These are phyloP conservation scores for Bromus sterilis DNA, from an alignment of 176 grass and related monocot species.

Conservation along the genomic window DNA sequence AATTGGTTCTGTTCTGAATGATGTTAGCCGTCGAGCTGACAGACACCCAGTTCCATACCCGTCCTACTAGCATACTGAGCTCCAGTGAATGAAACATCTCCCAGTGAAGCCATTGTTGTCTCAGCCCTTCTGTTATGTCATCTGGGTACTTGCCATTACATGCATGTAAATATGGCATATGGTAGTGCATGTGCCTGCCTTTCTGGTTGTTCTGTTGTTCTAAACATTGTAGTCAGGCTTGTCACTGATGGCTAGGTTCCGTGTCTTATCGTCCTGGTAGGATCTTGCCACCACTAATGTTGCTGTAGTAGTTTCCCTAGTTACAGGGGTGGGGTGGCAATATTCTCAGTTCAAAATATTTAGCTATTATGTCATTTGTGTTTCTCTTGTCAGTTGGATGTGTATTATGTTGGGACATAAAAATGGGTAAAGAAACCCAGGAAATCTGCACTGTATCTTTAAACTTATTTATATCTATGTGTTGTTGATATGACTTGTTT, in stretches of 20 bases:
- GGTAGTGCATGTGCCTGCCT: constrained; percentile 9
- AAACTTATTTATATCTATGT: background rate
- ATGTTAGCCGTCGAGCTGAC: constrained; percentile 37
- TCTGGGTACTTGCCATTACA: constrained; percentile 19
- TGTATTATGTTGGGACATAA: constrained; percentile 6
- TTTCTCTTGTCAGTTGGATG: background rate
- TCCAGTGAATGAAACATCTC: background rate
- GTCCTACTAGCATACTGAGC: constrained; percentile 43
- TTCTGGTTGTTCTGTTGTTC: constrained; percentile 9
- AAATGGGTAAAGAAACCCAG: background rate
- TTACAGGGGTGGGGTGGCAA: constrained; percentile 10
- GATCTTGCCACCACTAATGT: background rate
- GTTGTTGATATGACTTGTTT: constrained; percentile 15
- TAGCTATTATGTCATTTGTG: constrained; percentile 14
- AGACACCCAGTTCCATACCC: constrained; percentile 44
- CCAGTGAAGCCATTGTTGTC: constrained; percentile 14
- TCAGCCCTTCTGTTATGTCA: constrained; percentile 19
- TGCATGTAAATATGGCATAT: constrained; percentile 47
- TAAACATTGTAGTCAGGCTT: background rate
- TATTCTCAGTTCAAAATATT: background rate
- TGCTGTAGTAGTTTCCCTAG: constrained; percentile 11
- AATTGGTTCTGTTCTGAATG: constrained; percentile 70
- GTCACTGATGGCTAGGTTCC: background rate
- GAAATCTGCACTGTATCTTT: background rate
- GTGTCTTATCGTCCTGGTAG: constrained; percentile 9